Conservation (phyloP, 2,329 filamentous ascomycete genomes). For the Talaromyces sp. region DNA sequence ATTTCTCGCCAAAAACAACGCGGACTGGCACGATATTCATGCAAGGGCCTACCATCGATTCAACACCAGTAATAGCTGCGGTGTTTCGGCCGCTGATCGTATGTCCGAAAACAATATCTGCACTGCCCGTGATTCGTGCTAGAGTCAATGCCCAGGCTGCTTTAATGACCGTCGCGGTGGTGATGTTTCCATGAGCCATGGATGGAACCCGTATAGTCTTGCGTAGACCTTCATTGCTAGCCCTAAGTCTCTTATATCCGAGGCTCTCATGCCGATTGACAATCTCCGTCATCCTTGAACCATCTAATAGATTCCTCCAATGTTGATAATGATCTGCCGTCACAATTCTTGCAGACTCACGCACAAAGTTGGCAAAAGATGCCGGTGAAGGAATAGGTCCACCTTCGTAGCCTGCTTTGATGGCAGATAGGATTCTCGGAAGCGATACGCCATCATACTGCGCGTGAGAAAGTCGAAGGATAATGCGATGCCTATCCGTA, state of each 20-base stretch:
- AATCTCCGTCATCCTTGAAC: constrained; percentile 48
- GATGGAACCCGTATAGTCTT: constrained; percentile 34
- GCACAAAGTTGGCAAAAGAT: constrained; percentile 47
- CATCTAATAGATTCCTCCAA: constrained; percentile 56
- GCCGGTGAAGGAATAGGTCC: constrained; percentile 35
- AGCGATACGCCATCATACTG: constrained; percentile 67
- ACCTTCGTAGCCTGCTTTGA: constrained; percentile 51
- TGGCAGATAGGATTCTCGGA: constrained; percentile 56
- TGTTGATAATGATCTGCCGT: constrained; percentile 51
- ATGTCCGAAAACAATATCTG: constrained; percentile 61
- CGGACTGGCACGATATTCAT: constrained; percentile 64
- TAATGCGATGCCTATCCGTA: constrained; percentile 45
- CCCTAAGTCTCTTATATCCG: constrained; percentile 33
- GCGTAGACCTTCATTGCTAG: constrained; percentile 30
- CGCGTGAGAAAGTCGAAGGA: constrained; percentile 61
- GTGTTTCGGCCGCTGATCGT: constrained; percentile 62
- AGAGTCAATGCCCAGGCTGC: constrained; percentile 62
- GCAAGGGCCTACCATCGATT: constrained; percentile 59
- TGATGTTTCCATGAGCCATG: constrained; percentile 53
- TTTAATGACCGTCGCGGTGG: constrained; percentile 60
- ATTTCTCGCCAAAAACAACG: constrained; percentile 49
- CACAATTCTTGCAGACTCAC: constrained; percentile 34
- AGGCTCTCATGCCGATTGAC: constrained; percentile 27
- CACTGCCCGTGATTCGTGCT: constrained; percentile 47
- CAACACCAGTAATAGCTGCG: constrained; percentile 47